phyloP scores from a whole-genome alignment of 495 filamentous ascomycete species.

The Podospora conica region DNA sequence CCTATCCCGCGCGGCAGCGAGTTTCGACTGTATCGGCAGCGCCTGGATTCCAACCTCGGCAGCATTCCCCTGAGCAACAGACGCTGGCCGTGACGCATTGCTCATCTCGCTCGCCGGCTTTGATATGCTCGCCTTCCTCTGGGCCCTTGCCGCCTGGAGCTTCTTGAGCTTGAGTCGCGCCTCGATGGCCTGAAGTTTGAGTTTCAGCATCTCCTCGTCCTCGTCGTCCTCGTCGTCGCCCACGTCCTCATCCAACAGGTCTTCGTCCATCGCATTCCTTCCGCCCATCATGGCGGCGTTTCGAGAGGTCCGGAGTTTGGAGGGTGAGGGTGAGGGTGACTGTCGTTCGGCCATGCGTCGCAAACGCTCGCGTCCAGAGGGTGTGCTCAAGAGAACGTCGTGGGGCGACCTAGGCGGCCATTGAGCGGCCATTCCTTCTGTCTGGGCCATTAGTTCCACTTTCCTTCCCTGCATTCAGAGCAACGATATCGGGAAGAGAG shows the following conservation, averaged over 20 bases:
- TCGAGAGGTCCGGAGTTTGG: slow-evolving; percentile 24
- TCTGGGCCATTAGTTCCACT: background rate
- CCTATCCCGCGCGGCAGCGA: slow-evolving; percentile 23
- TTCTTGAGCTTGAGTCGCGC: slow-evolving; percentile 85
- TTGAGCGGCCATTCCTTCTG: slow-evolving; percentile 37
- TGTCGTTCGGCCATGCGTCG: slow-evolving; percentile 57
- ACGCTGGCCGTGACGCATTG: slow-evolving; percentile 20
- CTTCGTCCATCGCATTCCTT: slow-evolving; percentile 29
- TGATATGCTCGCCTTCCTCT: slow-evolving; percentile 25
- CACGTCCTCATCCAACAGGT: slow-evolving; percentile 28
- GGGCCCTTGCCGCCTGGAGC: slow-evolving; percentile 56
- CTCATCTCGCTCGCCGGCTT: slow-evolving; percentile 15
- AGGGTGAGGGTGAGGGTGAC: slow-evolving; percentile 60
- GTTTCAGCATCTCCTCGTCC: slow-evolving; percentile 81
- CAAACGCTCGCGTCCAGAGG: slow-evolving; percentile 65
- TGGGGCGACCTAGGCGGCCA: slow-evolving; percentile 89
- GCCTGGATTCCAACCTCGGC: slow-evolving; percentile 15
- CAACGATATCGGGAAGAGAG: background rate
- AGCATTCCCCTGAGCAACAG: slow-evolving; percentile 3
- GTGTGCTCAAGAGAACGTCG: slow-evolving; percentile 76
- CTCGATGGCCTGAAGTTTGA: slow-evolving; percentile 80
- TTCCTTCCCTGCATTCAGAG: background rate
- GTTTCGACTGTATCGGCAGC: slow-evolving; percentile 21
- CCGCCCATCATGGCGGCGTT: slow-evolving; percentile 15
- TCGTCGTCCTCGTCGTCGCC: slow-evolving; percentile 61